phyloP scores from a whole-genome alignment of 192 early-diverging fungal species.

The Piromyces sp. region DNA sequence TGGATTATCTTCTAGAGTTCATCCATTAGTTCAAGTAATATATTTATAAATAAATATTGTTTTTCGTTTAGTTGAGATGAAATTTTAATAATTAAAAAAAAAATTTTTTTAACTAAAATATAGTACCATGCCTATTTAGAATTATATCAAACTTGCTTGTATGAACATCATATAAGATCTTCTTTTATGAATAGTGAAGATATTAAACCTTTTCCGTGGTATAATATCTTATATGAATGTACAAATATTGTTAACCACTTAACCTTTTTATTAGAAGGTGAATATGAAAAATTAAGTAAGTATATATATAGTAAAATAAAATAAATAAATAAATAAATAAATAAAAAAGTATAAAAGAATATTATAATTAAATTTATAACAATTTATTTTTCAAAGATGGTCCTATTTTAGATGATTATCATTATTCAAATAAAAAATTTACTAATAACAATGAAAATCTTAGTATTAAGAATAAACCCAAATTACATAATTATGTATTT shows the following conservation, averaged over 20 bases:
- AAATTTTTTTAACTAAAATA: too few relatives aligned
- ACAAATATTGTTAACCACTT: not conserved
- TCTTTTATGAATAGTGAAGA: not conserved
- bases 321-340: too few relatives aligned
- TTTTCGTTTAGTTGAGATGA: too few relatives aligned
- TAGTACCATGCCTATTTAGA: not conserved
- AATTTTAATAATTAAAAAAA: too few relatives aligned
- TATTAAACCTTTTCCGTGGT: not conserved
- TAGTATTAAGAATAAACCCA: too few relatives aligned
- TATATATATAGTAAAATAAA: not conserved
- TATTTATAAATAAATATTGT: too few relatives aligned
- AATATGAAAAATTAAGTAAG: not conserved
- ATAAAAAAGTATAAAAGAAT: too few relatives aligned
- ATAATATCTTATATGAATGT: not conserved
- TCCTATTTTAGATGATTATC: not conserved
- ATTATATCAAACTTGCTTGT: not conserved
- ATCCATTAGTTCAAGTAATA: not conserved
- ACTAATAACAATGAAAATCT: too few relatives aligned
- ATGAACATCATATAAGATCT: not conserved
- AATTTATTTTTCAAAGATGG: not conserved
- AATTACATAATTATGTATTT: too few relatives aligned
- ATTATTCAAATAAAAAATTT: not conserved
- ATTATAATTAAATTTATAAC: too few relatives aligned
- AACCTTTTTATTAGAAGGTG: not conserved
- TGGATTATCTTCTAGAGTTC: not conserved